Conservation (phyloP, 257 asterid species). For the Cinchona pubescens region DNA sequence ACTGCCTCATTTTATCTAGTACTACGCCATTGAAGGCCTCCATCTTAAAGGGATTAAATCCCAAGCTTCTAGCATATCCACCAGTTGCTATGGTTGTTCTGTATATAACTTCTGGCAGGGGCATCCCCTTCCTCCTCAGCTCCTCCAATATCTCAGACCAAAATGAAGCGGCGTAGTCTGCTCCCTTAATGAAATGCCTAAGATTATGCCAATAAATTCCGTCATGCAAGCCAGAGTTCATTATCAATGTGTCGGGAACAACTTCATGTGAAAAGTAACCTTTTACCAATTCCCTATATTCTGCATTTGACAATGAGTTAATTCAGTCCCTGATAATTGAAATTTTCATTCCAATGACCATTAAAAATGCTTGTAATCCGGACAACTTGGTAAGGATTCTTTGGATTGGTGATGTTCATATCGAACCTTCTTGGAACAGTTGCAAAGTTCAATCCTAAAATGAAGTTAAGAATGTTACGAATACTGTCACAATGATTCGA, state of each 20-base stretch:
- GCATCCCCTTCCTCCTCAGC: slow-evolving; percentile 44
- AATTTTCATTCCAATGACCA: slow-evolving; percentile 60
- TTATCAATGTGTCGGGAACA: slow-evolving; percentile 72
- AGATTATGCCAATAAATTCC: slow-evolving; percentile 67
- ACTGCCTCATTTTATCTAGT: slow-evolving; percentile 62
- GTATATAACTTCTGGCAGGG: slow-evolving; percentile 53
- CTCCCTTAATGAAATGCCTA: slow-evolving; percentile 49
- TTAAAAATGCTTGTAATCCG: slow-evolving; percentile 81
- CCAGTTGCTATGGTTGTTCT: slow-evolving; percentile 86
- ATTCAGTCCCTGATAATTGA: slow-evolving; percentile 71
- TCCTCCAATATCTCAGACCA: slow-evolving; percentile 62
- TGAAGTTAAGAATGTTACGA: slow-evolving; percentile 65
- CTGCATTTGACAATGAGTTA: slow-evolving; percentile 47
- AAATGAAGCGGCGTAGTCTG: slow-evolving; percentile 61
- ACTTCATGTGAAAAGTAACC: slow-evolving; percentile 47
- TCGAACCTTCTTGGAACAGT: slow-evolving; percentile 64
- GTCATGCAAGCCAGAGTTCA: slow-evolving; percentile 92
- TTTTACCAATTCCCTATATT: slow-evolving; percentile 43
- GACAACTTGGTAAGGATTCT: slow-evolving; percentile 51
- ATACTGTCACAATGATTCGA: slow-evolving; percentile 89
- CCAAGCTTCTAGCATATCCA: slow-evolving; percentile 65
- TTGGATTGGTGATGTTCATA: slow-evolving; percentile 71
- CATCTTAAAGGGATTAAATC: slow-evolving; percentile 86
- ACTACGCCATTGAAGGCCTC: slow-evolving; percentile 86
- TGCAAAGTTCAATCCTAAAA: slow-evolving; percentile 46